A percentile compares a stretch with the other conserved stretches of the same genome.
Conservation (phyloP, 148 eudicot species). For the Amaranthus palmeri region DNA sequence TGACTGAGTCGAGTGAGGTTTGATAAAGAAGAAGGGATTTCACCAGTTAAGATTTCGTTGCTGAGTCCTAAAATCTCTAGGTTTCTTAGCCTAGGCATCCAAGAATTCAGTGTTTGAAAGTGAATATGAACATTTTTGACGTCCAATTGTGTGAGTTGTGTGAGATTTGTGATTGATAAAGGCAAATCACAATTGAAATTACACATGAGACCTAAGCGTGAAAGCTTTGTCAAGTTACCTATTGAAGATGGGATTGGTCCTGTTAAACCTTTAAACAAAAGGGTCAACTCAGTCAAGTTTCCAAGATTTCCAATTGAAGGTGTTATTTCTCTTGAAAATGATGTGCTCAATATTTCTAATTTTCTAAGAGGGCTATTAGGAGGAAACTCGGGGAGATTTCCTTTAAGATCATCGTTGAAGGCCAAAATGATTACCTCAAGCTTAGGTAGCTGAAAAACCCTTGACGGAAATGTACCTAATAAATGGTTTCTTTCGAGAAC, state of each 20-base stretch:
- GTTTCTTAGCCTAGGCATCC: neutral
- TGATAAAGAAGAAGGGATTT: conserved; percentile 4
- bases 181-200: neutral
- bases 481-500: neutral
- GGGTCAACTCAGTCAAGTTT: neutral
- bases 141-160: conserved; percentile 2
- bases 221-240: conserved; percentile 21
- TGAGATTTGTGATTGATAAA: conserved; percentile 10
- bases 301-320: too few relatives aligned
- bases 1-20: conserved; percentile 9
- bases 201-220: neutral
- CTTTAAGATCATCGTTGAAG: conserved; percentile 17
- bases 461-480: conserved; percentile 9
- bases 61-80: neutral
- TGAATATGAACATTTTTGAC: conserved; percentile 5
- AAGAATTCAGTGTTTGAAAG: neutral
- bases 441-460: conserved; percentile 24
- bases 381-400: conserved; percentile 29
- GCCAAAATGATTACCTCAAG: conserved; percentile 17
- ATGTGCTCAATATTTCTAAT: neutral
- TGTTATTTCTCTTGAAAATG: conserved; percentile 25
- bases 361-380: conserved; percentile 1
- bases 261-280: conserved; percentile 4
- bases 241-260: conserved; percentile 17
- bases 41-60: neutral